A percentile compares a stretch with the other conserved stretches of the same genome.
Conservation (phyloP, 345 rosid species). For the Populus ilicifolia region DNA sequence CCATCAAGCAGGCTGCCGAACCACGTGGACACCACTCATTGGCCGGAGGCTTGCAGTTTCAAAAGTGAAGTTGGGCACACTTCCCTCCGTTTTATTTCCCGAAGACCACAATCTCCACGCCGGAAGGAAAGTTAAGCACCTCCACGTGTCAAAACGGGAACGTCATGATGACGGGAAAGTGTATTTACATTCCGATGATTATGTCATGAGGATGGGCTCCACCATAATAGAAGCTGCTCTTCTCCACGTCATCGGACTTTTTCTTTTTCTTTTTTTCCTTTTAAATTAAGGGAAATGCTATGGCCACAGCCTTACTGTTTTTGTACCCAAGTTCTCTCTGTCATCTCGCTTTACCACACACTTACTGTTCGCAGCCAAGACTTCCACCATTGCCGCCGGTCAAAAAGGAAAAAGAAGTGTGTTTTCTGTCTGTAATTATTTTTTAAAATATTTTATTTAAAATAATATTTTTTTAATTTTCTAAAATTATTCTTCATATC, state of each 20-base stretch:
- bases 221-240: neutral
- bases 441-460: no score
- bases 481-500: no score
- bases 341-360: no score
- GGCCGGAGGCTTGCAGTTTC: neutral
- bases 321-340: no score
- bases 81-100: neutral
- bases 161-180: conserved; percentile 42
- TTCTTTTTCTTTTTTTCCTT: neutral
- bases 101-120: conserved; percentile 33
- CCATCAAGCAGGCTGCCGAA: neutral
- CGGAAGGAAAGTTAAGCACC: conserved; percentile 27
- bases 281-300: no score
- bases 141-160: conserved; percentile 33
- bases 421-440: no score
- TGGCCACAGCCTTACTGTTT: no score
- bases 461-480: no score
- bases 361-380: no score
- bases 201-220: conserved; percentile 20
- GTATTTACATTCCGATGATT: conserved; percentile 25
- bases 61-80: neutral
- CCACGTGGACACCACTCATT: neutral
- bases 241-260: conserved; percentile 15
- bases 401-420: no score
- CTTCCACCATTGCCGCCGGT: no score